Conservation (phyloP, 2,329 filamentous ascomycete genomes). For the Geosmithia putterillii region DNA sequence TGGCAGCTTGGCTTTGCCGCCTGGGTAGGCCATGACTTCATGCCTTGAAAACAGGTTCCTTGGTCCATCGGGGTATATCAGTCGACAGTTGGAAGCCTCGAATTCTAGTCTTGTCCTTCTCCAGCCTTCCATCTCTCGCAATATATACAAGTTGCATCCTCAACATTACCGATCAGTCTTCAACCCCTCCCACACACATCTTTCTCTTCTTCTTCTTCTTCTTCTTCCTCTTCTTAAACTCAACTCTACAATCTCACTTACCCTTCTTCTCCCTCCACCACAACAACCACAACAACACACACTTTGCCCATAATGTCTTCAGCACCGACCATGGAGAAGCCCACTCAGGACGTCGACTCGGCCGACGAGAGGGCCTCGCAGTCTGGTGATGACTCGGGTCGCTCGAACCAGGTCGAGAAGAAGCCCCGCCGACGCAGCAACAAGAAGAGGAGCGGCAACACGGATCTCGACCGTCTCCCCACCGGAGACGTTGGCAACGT, state of each 20-base stretch:
- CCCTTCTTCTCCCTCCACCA: background rate
- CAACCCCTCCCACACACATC: background rate
- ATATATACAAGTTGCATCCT: background rate
- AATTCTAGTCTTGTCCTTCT: background rate
- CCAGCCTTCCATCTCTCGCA: background rate
- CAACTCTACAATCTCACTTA: background rate
- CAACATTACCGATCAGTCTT: background rate
- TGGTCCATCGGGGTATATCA: background rate
- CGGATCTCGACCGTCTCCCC: slow-evolving; percentile 23
- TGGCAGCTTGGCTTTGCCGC: no score
- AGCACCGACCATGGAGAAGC: slow-evolving; percentile 6
- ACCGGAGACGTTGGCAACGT: slow-evolving; percentile 17
- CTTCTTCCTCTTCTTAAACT: background rate
- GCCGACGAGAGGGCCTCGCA: background rate
- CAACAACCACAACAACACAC: background rate
- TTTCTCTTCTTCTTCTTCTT: background rate
- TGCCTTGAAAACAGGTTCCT: background rate
- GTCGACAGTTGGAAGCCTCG: background rate
- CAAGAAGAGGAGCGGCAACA: slow-evolving; percentile 13
- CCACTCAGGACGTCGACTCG: slow-evolving; percentile 2
- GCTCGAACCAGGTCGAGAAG: slow-evolving; percentile 3
- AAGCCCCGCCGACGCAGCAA: slow-evolving; percentile 1
- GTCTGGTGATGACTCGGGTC: slow-evolving; percentile 1
- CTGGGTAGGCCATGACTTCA: background rate
- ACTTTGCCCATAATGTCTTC: slow-evolving; percentile 1